Evolutionary conservation across 129 eudicot genomes (phyloP), one percentile per base, ranked within the genome.

Genomic region (Scalesia atractyloides): DNA sequence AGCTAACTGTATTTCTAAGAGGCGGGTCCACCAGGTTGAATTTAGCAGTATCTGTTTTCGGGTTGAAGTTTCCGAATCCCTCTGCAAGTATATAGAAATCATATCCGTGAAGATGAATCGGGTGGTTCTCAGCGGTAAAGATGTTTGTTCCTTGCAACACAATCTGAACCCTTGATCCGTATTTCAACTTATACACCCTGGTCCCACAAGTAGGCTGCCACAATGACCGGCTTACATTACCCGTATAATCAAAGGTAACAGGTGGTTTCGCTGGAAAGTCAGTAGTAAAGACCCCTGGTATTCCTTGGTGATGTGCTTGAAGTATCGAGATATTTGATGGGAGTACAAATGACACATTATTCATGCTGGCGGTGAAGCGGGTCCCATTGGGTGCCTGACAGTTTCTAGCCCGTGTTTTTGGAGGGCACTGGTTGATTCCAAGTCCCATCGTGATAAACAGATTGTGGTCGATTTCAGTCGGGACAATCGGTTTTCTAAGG

Each of bases 381-480:
- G 99, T 95, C 57, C 97, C 91, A 15, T 95, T 95, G 2, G 99
- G 99, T 17, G 86, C 99, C 78, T 94, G 97, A 47, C 99, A 94
- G 81, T 77, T 88, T 52, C 75, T 59, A 0, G 80, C 74, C 36
- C 86, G 81, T 16, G 87, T 78, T 15, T 86, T 87, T 7, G 83
- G 73, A 0, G 99, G 96, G 73, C 99, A 95, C 39, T 73, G 85
- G 73, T 79, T 64, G 79, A 95, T 86, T 5, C 99, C 99, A 8
- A 95, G 82, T 0, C 99, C 97, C 14, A 86, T 92, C 0, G 99
- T 86, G 66, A 95, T 48, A 72, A 95, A 76, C 1, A 95, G 82
- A 64, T 69, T 86, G 46, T 95, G 91, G 50, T 95, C 97, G 9
- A 90, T 79, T 5, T 91, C 83, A 17, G 84, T 76, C 2, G 99